phyloP scores from a whole-genome alignment of 164 flowering plant genomes.

The Magnolia kwangsiensis region DNA sequence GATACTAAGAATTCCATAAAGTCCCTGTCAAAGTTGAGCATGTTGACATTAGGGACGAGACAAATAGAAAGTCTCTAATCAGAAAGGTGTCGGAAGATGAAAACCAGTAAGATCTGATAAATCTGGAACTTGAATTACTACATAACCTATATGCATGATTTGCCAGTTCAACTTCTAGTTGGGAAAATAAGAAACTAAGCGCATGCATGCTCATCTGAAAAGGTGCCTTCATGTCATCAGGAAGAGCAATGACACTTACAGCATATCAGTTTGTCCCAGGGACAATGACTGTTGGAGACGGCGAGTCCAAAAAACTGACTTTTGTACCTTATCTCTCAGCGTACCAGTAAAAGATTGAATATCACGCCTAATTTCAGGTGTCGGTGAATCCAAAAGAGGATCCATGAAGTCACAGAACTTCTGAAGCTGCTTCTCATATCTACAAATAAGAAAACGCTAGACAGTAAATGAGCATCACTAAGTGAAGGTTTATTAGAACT shows the following conservation, averaged over 20 bases:
- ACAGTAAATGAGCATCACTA: constrained; percentile 1
- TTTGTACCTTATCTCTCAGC: constrained; percentile 50
- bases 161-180: background rate
- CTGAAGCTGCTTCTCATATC: constrained; percentile 79
- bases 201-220: background rate
- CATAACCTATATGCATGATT: background rate
- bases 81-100: background rate
- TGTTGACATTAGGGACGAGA: constrained; percentile 3
- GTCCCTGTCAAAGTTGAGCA: constrained; percentile 52
- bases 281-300: constrained; percentile 46
- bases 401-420: constrained; percentile 82
- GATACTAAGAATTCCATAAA: constrained; percentile 85
- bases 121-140: background rate
- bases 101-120: background rate
- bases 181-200: background rate
- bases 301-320: constrained; percentile 72
- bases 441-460: constrained; percentile 22
- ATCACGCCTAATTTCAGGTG: constrained; percentile 66
- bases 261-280: constrained; percentile 74
- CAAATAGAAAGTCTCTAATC: background rate
- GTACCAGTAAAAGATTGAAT: constrained; percentile 39
- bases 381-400: constrained; percentile 73
- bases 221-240: background rate
- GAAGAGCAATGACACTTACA: constrained; percentile 42
- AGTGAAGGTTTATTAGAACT: background rate